A percentile compares a stretch with the other conserved stretches of the same genome.
Evolutionary conservation across 2,329 filamentous ascomycete genomes (phyloP).

Genomic region (Scolecobasidium constrictum): DNA sequence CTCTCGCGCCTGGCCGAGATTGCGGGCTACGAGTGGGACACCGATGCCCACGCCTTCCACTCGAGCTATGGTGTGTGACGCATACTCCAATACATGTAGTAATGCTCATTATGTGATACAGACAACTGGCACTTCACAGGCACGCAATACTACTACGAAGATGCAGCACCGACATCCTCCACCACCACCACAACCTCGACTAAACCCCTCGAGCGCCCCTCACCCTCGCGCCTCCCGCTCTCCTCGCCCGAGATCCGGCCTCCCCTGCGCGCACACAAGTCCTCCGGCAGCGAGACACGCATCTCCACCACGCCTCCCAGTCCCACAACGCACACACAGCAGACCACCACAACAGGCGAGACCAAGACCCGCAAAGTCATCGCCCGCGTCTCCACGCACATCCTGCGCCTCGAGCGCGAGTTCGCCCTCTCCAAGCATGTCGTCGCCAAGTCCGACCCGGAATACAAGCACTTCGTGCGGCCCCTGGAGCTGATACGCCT

Average conservation of each 20-base stretch:
- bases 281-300: constrained; percentile 26
- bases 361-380: constrained; percentile 48
- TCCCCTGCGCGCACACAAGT: constrained; percentile 6
- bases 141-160: constrained; percentile 9
- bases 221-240: constrained; percentile 1
- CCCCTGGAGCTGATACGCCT: constrained; percentile 72
- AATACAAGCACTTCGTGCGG: constrained; percentile 64
- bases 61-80: constrained; percentile 22
- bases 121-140: constrained; percentile 65
- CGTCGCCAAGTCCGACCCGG: constrained; percentile 58
- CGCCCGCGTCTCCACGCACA: constrained; percentile 72
- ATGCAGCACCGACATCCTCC: background rate
- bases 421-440: constrained; percentile 73
- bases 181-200: constrained; percentile 35
- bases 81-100: constrained; percentile 9
- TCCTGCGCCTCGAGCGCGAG: constrained; percentile 73
- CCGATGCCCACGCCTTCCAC: constrained; percentile 35
- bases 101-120: background rate
- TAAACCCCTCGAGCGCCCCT: background rate
- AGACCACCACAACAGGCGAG: too few species aligned
- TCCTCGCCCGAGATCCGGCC: constrained; percentile 3
- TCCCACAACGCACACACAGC: constrained; percentile 33
- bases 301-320: constrained; percentile 27
- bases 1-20: constrained; percentile 26
- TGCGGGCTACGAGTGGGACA: constrained; percentile 27